Evolutionary conservation across 306 rosid genomes (phyloP).

Genomic region (Erythrophleum fordii): DNA sequence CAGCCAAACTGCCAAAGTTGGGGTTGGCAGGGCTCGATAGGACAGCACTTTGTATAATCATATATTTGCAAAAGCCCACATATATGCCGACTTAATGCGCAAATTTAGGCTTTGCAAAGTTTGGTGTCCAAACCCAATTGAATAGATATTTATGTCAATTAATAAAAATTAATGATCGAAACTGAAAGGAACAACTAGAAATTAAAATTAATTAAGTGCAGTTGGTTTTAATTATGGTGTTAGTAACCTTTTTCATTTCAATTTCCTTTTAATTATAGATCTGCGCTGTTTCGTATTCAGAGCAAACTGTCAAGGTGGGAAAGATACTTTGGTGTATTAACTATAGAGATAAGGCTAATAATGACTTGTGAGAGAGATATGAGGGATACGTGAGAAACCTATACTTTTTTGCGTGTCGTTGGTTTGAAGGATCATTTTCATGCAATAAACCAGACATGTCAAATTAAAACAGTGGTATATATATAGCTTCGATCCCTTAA

Average conservation of each 20-base stretch:
- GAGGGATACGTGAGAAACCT: neutral
- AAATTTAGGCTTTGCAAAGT: constrained; percentile 36
- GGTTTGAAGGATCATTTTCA: neutral
- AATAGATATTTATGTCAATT: neutral
- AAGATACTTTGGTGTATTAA: neutral
- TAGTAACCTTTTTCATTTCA: neutral
- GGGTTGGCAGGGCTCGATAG: constrained; percentile 30
- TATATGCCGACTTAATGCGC: constrained; percentile 27
- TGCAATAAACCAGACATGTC: constrained; percentile 16
- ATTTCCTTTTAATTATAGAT: neutral
- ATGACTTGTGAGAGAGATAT: neutral
- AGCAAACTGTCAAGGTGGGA: neutral
- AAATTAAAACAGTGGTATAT: neutral
- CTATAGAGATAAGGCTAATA: neutral
- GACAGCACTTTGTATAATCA: constrained; percentile 30
- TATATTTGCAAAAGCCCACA: constrained; percentile 15
- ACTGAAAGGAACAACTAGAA: too few species aligned
- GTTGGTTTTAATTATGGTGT: neutral
- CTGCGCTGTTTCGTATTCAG: neutral
- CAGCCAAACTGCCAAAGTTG: constrained; percentile 25
- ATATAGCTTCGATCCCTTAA: neutral
- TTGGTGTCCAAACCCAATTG: constrained; percentile 9
- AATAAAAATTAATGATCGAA: neutral
- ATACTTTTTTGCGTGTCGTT: neutral
- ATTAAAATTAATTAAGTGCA: neutral